Base-by-base conservation (phyloP, 176 grass and related monocot genomes). In the Chloris gayana region DNA sequence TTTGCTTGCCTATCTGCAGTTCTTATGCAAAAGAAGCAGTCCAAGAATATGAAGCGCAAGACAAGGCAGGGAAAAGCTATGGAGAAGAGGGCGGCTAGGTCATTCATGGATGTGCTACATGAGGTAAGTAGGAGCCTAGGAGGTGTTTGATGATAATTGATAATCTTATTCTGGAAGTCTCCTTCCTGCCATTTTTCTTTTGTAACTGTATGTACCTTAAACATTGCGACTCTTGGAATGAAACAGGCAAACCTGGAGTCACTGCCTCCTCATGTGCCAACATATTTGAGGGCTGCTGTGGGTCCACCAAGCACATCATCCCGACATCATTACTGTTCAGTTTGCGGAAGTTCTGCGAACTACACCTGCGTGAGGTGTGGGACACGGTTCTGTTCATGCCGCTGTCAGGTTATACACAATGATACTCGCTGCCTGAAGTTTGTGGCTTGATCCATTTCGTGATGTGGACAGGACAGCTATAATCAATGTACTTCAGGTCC, bases 1-100 rank as follows among this genome's bases (percentile, higher is more conserved):
- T 45, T 69, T 31, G 10, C 41, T 44, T 80, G 17, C 26, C 30
- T 88, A 31, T 81, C 5, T 79, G 8, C 72, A 95, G 92, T 87
- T 24, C 79, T 91, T 72, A 82, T 80, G 83, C 92, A 98, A 82
- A 98, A 91, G 68, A 98, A 98, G 75, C 95, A 95, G 39, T 72
- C 95, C n/a, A 93, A 95, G 80, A 88, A 84, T 22, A 93, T 89
- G 89, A 98, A 95, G 74, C 86, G 95, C 45, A 98, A 98, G 85
- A 95, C 92, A 22, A 87, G 95, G 70, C 95, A 93, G 80, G 92
- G 85, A 46, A 98, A 93, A 91, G 95, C 92, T 75, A 69, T 93
- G 72, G 88, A 95, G 85, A 95, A 93, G 67, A 91, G 69, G 73
- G 82, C 72, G 6, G 82, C 80, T 21, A 91, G 92, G 86, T 94